Base-by-base conservation (phyloP, 805 yeast genomes). In the Metschnikowia borealis region DNA sequence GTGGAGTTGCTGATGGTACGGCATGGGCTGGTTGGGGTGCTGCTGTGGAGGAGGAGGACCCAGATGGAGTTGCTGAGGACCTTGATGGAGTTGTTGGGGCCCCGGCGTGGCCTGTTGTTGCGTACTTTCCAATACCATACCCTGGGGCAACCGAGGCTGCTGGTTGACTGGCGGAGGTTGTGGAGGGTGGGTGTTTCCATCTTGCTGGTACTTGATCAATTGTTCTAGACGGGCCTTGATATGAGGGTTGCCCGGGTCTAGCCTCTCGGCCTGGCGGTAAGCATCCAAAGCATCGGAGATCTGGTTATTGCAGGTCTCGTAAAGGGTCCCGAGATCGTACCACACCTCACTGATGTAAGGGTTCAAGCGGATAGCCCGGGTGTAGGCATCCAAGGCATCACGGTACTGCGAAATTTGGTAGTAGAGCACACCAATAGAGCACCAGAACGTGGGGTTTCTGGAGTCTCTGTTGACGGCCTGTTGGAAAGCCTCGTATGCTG, bases 401-500 rank as follows among this genome's bases (percentile, higher is more conserved):
- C 96, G 79, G 71, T 89, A 94, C 73, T 94, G 99, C 50, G 94
- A 83, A 53, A 94, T 92, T 70, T 94, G 97, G 69, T 92, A 94
- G 71, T 94, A 94, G 51, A 94, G 77, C 14, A 94, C 99, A 66
- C 99, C 99, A 62, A 87, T 87, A 33, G 91, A 85, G 60, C 95
- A 87, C 99, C 99, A 94, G 75, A 94, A 94, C 1, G 97, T 94
- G 51, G 99, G 98, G 68, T 94, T 94, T 66, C 97, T 81, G 36
- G 96, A 86, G 68, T 94, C 98, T 55, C 97, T 81, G 68, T 94
- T 94, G 52, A 94, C 99, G 11, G 98, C 98, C 67, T 91, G 97
- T 73, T 94, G 99, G 80, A 92, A 94, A 0, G 97, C 95, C 65
- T 94, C 98, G 69, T 92, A 94, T 1, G 99, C 98, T 45, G 94